Conservation (phyloP, 2,329 filamentous ascomycete species). For the Seiridium cupressi region DNA sequence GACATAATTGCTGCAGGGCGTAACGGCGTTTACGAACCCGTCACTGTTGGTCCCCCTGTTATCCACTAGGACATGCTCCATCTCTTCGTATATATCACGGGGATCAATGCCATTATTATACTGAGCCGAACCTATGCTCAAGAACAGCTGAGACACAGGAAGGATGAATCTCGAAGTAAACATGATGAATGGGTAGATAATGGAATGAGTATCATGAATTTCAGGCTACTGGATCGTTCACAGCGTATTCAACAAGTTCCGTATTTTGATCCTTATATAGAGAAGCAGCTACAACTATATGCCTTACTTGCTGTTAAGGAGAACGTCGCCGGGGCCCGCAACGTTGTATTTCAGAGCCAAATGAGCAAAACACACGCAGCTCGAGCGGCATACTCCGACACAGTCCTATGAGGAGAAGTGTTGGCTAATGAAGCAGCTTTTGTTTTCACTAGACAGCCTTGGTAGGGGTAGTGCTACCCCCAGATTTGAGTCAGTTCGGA, state of each 20-base stretch:
- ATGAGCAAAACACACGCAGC: not conserved
- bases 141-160: not conserved
- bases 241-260: no score
- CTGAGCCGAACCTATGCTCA: not conserved
- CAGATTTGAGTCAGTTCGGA: no score
- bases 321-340: not conserved
- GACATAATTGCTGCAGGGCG: slow-evolving; percentile 1
- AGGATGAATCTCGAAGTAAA: not conserved
- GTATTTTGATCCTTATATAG: not conserved
- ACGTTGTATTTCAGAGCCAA: not conserved
- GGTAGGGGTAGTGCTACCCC: no score
- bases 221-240: no score
- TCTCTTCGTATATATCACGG: slow-evolving; percentile 1
- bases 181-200: not conserved
- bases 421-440: no score
- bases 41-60: not conserved
- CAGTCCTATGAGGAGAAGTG: no score
- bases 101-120: slow-evolving; percentile 3
- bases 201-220: not conserved
- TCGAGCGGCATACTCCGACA: not conserved
- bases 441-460: no score
- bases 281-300: not conserved
- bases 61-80: slow-evolving; percentile 4
- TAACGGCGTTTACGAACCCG: not conserved
- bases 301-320: not conserved